Evolutionary conservation across 352 stramenopile species (phyloP), one percentile per base, ranked within the genome.

Genomic region (Phytophthora macrochlamydospora): DNA sequence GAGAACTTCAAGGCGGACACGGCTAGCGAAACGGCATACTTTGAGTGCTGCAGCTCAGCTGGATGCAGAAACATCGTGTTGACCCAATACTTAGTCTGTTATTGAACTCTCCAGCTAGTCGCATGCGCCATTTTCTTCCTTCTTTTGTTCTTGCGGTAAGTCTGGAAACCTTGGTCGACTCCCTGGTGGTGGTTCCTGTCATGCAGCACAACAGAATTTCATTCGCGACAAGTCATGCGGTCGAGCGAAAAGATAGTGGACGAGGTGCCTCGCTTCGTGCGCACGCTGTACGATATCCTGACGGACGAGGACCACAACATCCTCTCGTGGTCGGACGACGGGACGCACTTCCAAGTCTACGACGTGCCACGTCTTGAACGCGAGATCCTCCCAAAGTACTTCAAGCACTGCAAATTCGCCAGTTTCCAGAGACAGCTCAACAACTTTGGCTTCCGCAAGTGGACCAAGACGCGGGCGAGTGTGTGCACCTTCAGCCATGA

Each of bases 391-490:
- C 85, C 91, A 8, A 88, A 89, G 62, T 98, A 97, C 73, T 98
- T 97, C 66, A 97, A 97, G 62, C 90, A 97, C 64, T 78, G 73
- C 56, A 96, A 92, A 53, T 98, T 97, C 71, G 87, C 92, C 31
- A 97, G 88, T 24, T 91, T 98, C 46, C 88, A 96, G 62, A 80
- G 92, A 28, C 91, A 97, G 67, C 76, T 98, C 28, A 97, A 95
- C 71, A 97, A 98, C 66, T 98, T 98, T 71, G 82, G 74, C 9
- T 98, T 97, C 68, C 75, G 75, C 67, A 93, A 93, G 60, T 91
- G 83, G 83, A 91, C 81, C 35, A 92, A 90, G 58, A 84, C 78
- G 58, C 76, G 78, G 42, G 63, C 82, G 45, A 76, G 68, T 29
- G 76, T 89, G 42, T 91, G 79, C 72, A 89, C 82, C 24, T 91